Base-by-base conservation (phyloP, 1,284 basidiomycete species). In the Heterobasidion parviporum region DNA sequence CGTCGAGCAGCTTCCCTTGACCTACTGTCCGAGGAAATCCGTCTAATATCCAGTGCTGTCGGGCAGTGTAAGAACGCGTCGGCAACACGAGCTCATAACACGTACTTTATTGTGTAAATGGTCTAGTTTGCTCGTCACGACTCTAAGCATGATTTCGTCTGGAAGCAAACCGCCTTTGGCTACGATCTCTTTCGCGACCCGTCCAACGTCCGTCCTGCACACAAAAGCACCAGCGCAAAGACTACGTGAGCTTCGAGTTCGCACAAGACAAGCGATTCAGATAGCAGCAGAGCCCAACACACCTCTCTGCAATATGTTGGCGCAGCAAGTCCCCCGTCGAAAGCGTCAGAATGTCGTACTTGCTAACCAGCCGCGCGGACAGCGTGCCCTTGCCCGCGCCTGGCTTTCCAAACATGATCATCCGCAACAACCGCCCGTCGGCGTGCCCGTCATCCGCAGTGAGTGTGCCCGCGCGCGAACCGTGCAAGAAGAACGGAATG, bases 11-110 rank as follows among this genome's bases (percentile, higher is more conserved):
- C 67, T 87, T 76, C 1, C 92, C 96, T 71, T 99, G 96, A 15
- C 82, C 84, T 2, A 96, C 71, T 2, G 96, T 99, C 44, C 96
- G 85, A 35, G 96, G 96, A 67, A 99, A 99, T 6, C 96, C 96
- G 65, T 99, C 96, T 38, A 99, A 72, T 61, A 98, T 89, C 95
- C 95, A 98, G 67, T 91, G 85, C 81, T 89, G 54, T 44, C 38
- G 8, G n/a, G 10, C 6, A 33, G 7, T 4, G 5, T 36, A 18
- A 3, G n/a, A 15, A 50, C 14, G n/a, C 12, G n/a, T 10, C 5
- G 2, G 8, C 4, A 41, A 7, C 12, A 41, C 5, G 38, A 41
- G 38, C 26, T 26, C 26, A 26, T 26, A 26, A 26, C 26, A 33
- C 36, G 58, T 59, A 84, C 87, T 75, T 78, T 85, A 69, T 85